Evolutionary conservation across 169 alveolate genomes (phyloP).

Genomic region (Cryptosporidium ryanae): DNA sequence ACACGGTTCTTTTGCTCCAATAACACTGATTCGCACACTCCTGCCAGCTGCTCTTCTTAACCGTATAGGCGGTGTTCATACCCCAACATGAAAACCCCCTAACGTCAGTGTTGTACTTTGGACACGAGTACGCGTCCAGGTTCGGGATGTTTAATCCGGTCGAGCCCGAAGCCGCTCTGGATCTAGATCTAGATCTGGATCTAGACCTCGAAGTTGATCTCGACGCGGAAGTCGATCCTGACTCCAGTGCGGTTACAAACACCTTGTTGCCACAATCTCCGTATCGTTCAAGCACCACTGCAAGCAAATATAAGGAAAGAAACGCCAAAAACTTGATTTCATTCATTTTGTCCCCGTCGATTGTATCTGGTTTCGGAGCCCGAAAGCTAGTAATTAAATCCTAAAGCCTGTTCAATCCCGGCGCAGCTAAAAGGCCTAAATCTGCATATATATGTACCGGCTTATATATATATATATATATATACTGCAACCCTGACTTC

Average conservation of each 20-base stretch:
- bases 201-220: conserved; percentile 1
- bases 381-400: too few relatives aligned
- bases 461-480: conserved; percentile 21
- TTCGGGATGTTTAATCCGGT: conserved; percentile 16
- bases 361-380: too few relatives aligned
- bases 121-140: conserved; percentile 32
- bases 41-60: conserved; percentile 65
- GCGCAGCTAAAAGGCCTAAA: neutral
- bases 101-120: conserved; percentile 14
- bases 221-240: neutral
- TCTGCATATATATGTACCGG: neutral
- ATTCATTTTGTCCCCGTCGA: too few relatives aligned
- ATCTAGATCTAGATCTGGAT: too few relatives aligned
- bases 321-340: too few relatives aligned
- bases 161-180: neutral
- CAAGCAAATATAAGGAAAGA: too few relatives aligned
- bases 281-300: too few relatives aligned
- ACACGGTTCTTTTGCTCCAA: conserved; percentile 24
- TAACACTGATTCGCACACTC: conserved; percentile 66
- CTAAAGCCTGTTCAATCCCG: too few relatives aligned
- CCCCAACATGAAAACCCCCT: conserved; percentile 52
- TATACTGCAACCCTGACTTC: neutral
- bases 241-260: too few relatives aligned
- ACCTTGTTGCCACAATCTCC: too few relatives aligned
- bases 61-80: conserved; percentile 62